phyloP scores from a whole-genome alignment of 2,329 filamentous ascomycete species.

The Sordariomycetes sp. region DNA sequence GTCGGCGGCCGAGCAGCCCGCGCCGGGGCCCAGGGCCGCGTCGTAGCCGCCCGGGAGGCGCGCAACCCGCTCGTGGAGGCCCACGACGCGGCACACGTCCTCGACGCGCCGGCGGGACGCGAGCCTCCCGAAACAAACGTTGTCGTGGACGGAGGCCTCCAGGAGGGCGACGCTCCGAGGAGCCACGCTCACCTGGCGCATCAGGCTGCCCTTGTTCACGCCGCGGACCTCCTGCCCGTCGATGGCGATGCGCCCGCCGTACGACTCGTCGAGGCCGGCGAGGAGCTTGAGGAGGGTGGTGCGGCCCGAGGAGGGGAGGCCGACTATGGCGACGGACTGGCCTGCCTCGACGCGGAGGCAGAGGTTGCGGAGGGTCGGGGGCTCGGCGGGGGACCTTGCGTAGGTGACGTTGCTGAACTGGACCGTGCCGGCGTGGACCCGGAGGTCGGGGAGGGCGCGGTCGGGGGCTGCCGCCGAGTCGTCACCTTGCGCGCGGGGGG shows the following conservation, averaged over 20 bases:
- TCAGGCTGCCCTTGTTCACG: slow-evolving; percentile 42
- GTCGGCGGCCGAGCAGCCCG: slow-evolving; percentile 35
- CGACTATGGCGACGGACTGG: slow-evolving; percentile 45
- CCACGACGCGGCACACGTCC: slow-evolving; percentile 45
- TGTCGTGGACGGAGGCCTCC: slow-evolving; percentile 50
- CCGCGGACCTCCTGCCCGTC: slow-evolving; percentile 47
- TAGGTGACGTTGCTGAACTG: slow-evolving; percentile 7
- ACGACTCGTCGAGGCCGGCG: slow-evolving; percentile 46
- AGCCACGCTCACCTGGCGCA: slow-evolving; percentile 46
- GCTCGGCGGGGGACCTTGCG: neutral
- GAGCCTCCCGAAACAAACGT: slow-evolving; percentile 49
- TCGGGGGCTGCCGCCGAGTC: neutral
- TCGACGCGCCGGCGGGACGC: slow-evolving; percentile 47
- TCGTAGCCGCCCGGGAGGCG: slow-evolving; percentile 39
- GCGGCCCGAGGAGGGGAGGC: slow-evolving; percentile 49
- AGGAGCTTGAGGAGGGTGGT: slow-evolving; percentile 49
- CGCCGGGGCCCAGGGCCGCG: slow-evolving; percentile 31
- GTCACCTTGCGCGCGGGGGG: too few relatives aligned
- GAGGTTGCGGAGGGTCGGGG: slow-evolving; percentile 13
- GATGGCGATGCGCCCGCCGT: slow-evolving; percentile 36
- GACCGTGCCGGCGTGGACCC: slow-evolving; percentile 7
- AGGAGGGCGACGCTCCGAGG: slow-evolving; percentile 53
- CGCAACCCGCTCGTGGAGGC: slow-evolving; percentile 51
- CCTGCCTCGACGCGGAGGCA: slow-evolving; percentile 34
- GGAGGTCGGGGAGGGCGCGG: slow-evolving; percentile 6